Percentiles rank a stretch among this genome's conserved stretches.
Evolutionary conservation across 2,329 filamentous ascomycete genomes (phyloP).

Genomic region (Boeremia lycopersici): DNA sequence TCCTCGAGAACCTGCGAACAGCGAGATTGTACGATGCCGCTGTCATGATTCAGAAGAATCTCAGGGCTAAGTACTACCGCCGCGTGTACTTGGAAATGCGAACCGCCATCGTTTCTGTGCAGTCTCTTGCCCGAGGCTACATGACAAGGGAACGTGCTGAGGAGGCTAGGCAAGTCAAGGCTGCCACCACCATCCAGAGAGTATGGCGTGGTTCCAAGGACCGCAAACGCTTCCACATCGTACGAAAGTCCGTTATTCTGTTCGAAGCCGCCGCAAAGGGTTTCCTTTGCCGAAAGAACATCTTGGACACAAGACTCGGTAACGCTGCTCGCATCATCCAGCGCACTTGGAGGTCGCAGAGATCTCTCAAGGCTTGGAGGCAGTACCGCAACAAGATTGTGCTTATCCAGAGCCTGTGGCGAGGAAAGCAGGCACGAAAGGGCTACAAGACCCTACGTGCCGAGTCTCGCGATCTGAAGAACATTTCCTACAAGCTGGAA

Average conservation of each 20-base stretch:
- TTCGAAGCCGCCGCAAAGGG: constrained; percentile 93
- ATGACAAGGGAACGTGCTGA: constrained; percentile 78
- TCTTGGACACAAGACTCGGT: constrained; percentile 90
- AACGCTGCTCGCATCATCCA: constrained; percentile 93
- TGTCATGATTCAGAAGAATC: constrained; percentile 98
- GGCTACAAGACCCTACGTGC: constrained; percentile 91
- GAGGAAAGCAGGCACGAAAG: constrained; percentile 78
- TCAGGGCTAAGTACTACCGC: constrained; percentile 93
- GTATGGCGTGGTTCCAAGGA: constrained; percentile 94
- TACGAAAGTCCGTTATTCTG: constrained; percentile 82
- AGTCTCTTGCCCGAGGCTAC: constrained; percentile 78
- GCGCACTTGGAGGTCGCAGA: constrained; percentile 82
- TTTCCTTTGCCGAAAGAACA: constrained; percentile 85
- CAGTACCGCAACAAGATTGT: constrained; percentile 88
- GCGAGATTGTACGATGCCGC: constrained; percentile 90
- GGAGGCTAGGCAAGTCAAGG: constrained; percentile 80
- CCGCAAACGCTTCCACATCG: constrained; percentile 76
- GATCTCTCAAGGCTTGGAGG: constrained; percentile 79
- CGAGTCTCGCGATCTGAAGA: constrained; percentile 96
- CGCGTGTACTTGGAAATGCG: constrained; percentile 88
- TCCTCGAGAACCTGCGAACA: constrained; percentile 92
- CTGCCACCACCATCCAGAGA: constrained; percentile 91
- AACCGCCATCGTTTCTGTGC: constrained; percentile 77
- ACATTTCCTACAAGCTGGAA: constrained; percentile 98
- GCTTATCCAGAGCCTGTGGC: constrained; percentile 90